phyloP scores from a whole-genome alignment of 805 yeast genomes.

The Hanseniaspora vineae region DNA sequence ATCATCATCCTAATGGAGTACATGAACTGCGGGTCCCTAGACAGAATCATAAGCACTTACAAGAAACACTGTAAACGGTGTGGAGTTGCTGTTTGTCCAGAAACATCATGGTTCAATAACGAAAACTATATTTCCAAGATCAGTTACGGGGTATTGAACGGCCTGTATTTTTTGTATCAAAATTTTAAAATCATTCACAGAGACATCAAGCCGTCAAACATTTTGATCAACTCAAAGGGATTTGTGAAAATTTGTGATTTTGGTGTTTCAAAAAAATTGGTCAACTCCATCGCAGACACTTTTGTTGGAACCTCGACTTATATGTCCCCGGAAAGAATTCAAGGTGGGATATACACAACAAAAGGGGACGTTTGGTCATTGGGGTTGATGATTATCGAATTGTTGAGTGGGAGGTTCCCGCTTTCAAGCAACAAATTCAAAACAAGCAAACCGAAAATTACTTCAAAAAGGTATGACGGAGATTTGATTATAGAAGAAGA shows the following conservation, averaged over 20 bases:
- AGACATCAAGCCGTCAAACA: constrained; percentile 93
- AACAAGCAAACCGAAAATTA: background rate
- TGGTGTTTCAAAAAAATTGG: constrained; percentile 87
- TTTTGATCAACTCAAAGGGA: constrained; percentile 74
- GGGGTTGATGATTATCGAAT: constrained; percentile 80
- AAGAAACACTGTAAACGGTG: constrained; percentile 35
- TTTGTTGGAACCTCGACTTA: constrained; percentile 97
- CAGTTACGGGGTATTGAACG: constrained; percentile 64
- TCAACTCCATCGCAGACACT: constrained; percentile 91
- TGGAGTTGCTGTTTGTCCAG: constrained; percentile 5
- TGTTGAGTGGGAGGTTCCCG: constrained; percentile 77
- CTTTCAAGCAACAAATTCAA: constrained; percentile 21
- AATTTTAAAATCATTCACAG: constrained; percentile 85
- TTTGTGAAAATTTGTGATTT: constrained; percentile 89
- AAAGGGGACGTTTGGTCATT: constrained; percentile 96
- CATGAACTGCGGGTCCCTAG: constrained; percentile 89
- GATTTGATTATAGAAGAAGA: background rate
- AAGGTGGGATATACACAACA: constrained; percentile 87
- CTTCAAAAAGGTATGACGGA: background rate
- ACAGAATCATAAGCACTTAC: constrained; percentile 48
- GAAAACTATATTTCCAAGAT: constrained; percentile 60
- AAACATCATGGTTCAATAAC: constrained; percentile 28
- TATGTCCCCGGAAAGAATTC: constrained; percentile 96
- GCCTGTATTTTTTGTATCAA: constrained; percentile 69
- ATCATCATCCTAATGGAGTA: constrained; percentile 92